A percentile compares a stretch with the other conserved stretches of the same genome.
Conservation (phyloP, 108 stramenopile genomes). For the Ochromonas danica region DNA sequence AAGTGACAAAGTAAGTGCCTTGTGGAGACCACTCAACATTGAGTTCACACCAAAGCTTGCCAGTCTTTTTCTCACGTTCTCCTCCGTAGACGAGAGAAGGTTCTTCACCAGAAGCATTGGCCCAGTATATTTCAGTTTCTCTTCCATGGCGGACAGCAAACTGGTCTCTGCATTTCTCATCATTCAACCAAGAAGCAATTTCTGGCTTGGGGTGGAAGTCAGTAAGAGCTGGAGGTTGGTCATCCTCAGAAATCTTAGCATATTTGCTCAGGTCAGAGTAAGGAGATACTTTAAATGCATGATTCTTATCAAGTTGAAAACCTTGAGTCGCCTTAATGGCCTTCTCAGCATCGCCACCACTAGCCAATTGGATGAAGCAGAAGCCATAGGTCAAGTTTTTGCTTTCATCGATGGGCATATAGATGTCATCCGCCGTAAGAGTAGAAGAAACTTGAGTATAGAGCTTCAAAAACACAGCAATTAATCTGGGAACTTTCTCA, state of each 20-base stretch:
- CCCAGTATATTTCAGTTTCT: conserved; percentile 87
- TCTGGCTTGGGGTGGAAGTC: conserved; percentile 80
- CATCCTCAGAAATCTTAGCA: conserved; percentile 60
- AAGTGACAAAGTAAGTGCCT: conserved; percentile 86
- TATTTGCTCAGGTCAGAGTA: conserved; percentile 71
- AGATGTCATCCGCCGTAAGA: conserved; percentile 18
- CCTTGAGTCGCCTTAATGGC: conserved; percentile 56
- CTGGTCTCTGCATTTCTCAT: conserved; percentile 82
- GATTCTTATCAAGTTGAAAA: conserved; percentile 81
- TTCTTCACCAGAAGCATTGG: conserved; percentile 62
- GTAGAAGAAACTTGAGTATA: background rate
- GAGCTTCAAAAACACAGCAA: conserved; percentile 5
- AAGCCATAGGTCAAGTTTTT: conserved; percentile 48
- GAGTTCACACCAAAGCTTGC: conserved; percentile 77
- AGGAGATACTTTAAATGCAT: conserved; percentile 65
- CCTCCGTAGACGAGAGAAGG: conserved; percentile 89
- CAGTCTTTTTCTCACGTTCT: conserved; percentile 76
- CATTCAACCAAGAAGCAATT: conserved; percentile 80
- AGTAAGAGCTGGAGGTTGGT: conserved; percentile 69
- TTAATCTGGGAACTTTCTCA: conserved; percentile 4
- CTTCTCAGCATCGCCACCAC: conserved; percentile 67
- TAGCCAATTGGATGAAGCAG: conserved; percentile 78
- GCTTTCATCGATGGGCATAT: conserved; percentile 31
- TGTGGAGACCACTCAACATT: conserved; percentile 89
- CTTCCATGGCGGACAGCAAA: conserved; percentile 77